Base-by-base conservation (phyloP, 176 grass and related monocot genomes). In the Cenchrus fungigraminus region DNA sequence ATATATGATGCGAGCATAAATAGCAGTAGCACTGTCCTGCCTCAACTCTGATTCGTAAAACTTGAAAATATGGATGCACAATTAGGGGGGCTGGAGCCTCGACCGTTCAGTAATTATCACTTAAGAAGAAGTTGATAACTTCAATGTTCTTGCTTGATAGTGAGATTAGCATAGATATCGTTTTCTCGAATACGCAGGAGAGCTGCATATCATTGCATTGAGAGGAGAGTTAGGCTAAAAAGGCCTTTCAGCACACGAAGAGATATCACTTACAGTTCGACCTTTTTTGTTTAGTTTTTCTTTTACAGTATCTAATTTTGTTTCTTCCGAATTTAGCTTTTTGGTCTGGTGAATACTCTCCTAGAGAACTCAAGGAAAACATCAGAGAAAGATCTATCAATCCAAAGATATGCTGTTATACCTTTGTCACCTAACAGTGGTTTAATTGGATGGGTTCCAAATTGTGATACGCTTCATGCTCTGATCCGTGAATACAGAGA, bases 391-490 rank as follows among this genome's bases (percentile, higher is more conserved):
- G 97, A 98, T 94, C 82, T 98, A 70, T 95, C 89, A 12, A 98
- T 98, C 83, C 89, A 98, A 90, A 90, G 96, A 86, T 98, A 98
- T 87, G 93, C 93, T 73, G 96, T 98, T 53, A 95, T 98, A 89
- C 96, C 96, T 25, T 83, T 98, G 59, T 98, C 93, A 32, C 96
- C 96, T 56, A 98, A 98, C 85, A 98, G 96, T 71, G 96, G 96
- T 46, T 95, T 98, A 87, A 95, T 98, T 73, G 96, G 89, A 84
- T 98, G 96, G 96, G 96, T 98, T 75, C 89, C 96, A 75, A 89
- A 98, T 28, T 98, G 96, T 52, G 96, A 98, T 71, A 98, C 96
- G 13, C 86, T 98, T 56, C 96, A 98, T 87, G 86, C 89, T 63
- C 88, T 98, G 74, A 98, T 98, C 75, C 88, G 93, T 74, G 96